Base-by-base conservation (phyloP, 2,329 filamentous ascomycete genomes). In the Aspergillaceae sp. region DNA sequence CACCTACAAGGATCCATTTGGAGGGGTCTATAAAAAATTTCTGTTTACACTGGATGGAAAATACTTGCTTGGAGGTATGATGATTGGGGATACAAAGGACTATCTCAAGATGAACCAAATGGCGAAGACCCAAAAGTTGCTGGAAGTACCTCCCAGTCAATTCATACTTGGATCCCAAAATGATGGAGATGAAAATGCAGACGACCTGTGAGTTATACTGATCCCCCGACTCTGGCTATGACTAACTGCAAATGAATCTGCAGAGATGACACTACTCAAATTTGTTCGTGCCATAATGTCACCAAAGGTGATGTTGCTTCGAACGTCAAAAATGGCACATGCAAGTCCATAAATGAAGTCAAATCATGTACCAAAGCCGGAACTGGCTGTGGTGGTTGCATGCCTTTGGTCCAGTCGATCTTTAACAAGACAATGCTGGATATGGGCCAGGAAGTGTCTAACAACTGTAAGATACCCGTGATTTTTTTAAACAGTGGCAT, bases 201-300 rank as follows among this genome's bases (percentile, higher is more conserved):
- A 86, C 54, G 87, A 94, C 57, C 75, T 94, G 53, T 76, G 52
- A 66, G 73, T 64, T 35, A 19, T 19, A 19, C 19, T 19, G 19
- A 19, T 19, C 19, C 19, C 19, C 19, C 19, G 19, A 19, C 19
- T 19, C 19, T 2, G 19, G 2, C 19, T 19, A 19, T 19, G 19
- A 19, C 19, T 19, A 19, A 19, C 19, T 19, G 19, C 5, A 9
- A 26, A 26, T 28, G 5, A 4, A 10, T 19, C 6, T 26, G 34
- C 43, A 75, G 73, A 30, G 78, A 83, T 43, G 87, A 92, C 56
- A 87, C 92, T 59, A 87, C 86, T 0, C 90, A 95, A 62, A 84
- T 95, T 50, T 95, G 89, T 66, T 92, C 87, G 1, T 95, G 89
- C 57, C 89, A 95, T 72, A 95, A 95, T 62, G 89, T 95, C 37